phyloP scores from a whole-genome alignment of 1,284 basidiomycete species.

The Omphalotus olearius region DNA sequence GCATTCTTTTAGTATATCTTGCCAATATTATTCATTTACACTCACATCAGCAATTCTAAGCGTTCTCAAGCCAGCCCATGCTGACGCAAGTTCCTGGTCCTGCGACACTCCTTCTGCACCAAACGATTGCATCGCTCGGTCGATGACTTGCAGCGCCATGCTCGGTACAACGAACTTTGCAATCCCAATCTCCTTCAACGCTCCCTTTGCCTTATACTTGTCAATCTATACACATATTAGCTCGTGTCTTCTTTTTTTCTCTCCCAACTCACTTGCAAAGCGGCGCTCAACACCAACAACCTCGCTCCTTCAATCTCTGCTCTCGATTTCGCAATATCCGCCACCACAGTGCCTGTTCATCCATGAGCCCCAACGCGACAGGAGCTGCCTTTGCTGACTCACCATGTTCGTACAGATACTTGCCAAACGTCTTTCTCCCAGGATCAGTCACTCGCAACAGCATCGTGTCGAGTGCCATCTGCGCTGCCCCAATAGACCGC shows the following conservation, averaged over 20 bases:
- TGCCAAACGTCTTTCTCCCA: slow-evolving; percentile 89
- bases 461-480: slow-evolving; percentile 84
- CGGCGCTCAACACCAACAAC: slow-evolving; percentile 88
- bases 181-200: slow-evolving; percentile 95
- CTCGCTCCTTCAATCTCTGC: slow-evolving; percentile 91
- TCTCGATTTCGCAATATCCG: slow-evolving; percentile 87
- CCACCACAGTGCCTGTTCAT: slow-evolving; percentile 73
- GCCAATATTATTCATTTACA: slow-evolving; percentile 17
- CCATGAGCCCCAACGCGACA: neutral
- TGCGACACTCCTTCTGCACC: slow-evolving; percentile 95
- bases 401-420: slow-evolving; percentile 90
- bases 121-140: slow-evolving; percentile 92
- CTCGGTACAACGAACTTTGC: slow-evolving; percentile 95
- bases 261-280: slow-evolving; percentile 59
- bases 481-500: slow-evolving; percentile 91
- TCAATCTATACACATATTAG: slow-evolving; percentile 61
- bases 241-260: neutral
- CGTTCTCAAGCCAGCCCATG: slow-evolving; percentile 82
- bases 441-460: slow-evolving; percentile 92
- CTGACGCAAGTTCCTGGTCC: slow-evolving; percentile 78
- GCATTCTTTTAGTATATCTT: slow-evolving; percentile 11
- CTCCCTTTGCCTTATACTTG: slow-evolving; percentile 86
- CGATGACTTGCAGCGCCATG: slow-evolving; percentile 85
- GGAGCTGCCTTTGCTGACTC: slow-evolving; percentile 15
- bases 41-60: slow-evolving; percentile 87